Percentiles rank a stretch among this genome's conserved stretches.
These are phyloP conservation scores for Xylaria multiplex DNA, from an alignment of 2,329 filamentous ascomycete genomes.

Conservation along the genomic window DNA sequence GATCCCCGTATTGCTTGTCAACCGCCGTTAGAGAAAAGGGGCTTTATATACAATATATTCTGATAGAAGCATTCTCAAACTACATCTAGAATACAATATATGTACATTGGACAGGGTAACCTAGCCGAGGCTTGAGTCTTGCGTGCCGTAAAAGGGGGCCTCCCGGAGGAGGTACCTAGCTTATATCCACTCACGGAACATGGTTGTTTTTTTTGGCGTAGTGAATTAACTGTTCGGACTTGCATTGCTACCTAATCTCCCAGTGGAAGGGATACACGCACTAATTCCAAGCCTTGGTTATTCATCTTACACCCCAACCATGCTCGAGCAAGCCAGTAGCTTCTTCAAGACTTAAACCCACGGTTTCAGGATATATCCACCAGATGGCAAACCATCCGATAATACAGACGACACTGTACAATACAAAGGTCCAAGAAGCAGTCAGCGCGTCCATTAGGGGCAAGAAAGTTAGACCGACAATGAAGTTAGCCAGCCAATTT, in stretches of 20 bases:
- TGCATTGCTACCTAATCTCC: not conserved
- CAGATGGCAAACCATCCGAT: constrained; percentile 75
- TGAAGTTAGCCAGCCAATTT: constrained; percentile 87
- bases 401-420: constrained; percentile 79
- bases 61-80: too few relatives aligned
- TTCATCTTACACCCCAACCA: constrained; percentile 75
- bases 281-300: not conserved
- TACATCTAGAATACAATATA: too few relatives aligned
- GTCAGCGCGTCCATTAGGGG: constrained; percentile 72
- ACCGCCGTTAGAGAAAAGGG: too few relatives aligned
- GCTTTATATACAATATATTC: too few relatives aligned
- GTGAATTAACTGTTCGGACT: not conserved
- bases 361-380: constrained; percentile 86
- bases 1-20: too few relatives aligned
- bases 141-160: too few relatives aligned
- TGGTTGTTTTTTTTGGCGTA: not conserved
- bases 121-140: not conserved
- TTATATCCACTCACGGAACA: not conserved
- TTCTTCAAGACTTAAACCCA: constrained; percentile 82
- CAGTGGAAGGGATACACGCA: not conserved
- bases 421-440: constrained; percentile 79
- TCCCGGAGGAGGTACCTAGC: too few relatives aligned
- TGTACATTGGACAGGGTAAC: not conserved
- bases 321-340: constrained; percentile 75
- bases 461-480: constrained; percentile 86